Percentiles rank a stretch among this genome's conserved stretches.
Conservation (phyloP, 2,329 filamentous ascomycete genomes). For the Cercospora zeina region DNA sequence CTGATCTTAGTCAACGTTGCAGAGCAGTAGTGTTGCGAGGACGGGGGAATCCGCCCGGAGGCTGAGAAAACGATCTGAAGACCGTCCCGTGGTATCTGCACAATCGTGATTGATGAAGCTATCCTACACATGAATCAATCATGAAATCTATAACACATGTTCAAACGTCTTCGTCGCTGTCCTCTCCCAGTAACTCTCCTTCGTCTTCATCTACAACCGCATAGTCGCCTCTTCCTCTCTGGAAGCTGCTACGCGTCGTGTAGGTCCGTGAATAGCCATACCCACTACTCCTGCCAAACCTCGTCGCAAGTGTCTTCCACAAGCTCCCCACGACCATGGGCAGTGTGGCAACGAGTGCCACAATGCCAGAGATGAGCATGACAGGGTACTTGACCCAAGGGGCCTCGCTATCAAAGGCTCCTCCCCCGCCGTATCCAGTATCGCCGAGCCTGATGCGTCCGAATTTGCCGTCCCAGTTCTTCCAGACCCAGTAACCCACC, state of each 20-base stretch:
- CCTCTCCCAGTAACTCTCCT: conserved; percentile 84
- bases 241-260: conserved; percentile 86
- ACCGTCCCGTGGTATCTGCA: background rate
- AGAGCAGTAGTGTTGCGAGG: background rate
- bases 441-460: conserved; percentile 88
- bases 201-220: conserved; percentile 88
- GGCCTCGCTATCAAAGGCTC: conserved; percentile 66
- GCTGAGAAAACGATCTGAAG: too few relatives aligned
- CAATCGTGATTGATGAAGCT: conserved; percentile 1
- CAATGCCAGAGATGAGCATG: conserved; percentile 50
- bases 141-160: background rate
- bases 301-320: conserved; percentile 62
- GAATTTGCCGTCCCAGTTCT: conserved; percentile 84
- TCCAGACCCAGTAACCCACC: conserved; percentile 81
- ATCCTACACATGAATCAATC: conserved; percentile 5
- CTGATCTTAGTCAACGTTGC: background rate
- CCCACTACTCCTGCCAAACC: conserved; percentile 55
- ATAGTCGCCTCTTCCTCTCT: conserved; percentile 83
- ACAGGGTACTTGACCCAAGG: conserved; percentile 77
- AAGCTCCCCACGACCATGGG: conserved; percentile 72
- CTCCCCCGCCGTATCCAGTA: conserved; percentile 33
- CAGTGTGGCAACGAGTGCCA: conserved; percentile 56
- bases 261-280: conserved; percentile 65
- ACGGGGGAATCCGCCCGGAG: too few relatives aligned
- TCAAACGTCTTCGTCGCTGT: conserved; percentile 76